Evolutionary conservation across 2,329 filamentous ascomycete genomes (phyloP), one percentile per base, ranked within the genome.

Genomic region (Niveomyces coronatus): DNA sequence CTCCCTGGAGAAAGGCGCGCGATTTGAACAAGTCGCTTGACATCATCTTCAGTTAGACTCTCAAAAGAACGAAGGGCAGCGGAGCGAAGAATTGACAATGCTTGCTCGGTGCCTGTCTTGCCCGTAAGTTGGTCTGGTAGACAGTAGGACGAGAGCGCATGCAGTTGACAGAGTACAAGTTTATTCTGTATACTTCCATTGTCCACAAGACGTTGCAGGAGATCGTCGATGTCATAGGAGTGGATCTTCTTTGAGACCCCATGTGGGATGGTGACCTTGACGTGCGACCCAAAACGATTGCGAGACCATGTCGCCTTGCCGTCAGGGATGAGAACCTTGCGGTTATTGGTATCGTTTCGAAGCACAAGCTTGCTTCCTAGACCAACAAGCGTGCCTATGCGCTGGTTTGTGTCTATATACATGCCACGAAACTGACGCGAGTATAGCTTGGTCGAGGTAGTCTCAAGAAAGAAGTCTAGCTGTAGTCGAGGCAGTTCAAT

Each of bases 71-170:
- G 47, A 0, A 73, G 55, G 0, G 68, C 61, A 0, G 68, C 68
- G 0, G 65, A 69, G 1, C 40, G 39, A 1, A 78, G 48, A 2
- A 72, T 68, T 0, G 47, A 43, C 0, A 77, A 46, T 0, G 71
- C 68, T 28, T 68, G 52, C 45, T 78, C 72, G 0, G 69, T 72
- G 0, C 74, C 74, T 0, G 71, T 77, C 4, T 53, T 51, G 0
- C 47, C 37, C 0, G 67, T 76, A 0, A 76, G 51, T 0, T 51
- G 52, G 44, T 77, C 73, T 0, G 65, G 63, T 0, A 74, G 50
- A 23, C 59, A 68, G 31, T 62, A 57, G 0, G 71, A 69, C 0
- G 73, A 77, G 0, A 74, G 35, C 0, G 67, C 70, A 46, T 79
- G 72, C 0, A 78, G 53, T 17, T 68, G 65, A 10, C 55, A 57